Conservation (phyloP, 768 basidiomycete genomes). For the Mycena vulgaris region DNA sequence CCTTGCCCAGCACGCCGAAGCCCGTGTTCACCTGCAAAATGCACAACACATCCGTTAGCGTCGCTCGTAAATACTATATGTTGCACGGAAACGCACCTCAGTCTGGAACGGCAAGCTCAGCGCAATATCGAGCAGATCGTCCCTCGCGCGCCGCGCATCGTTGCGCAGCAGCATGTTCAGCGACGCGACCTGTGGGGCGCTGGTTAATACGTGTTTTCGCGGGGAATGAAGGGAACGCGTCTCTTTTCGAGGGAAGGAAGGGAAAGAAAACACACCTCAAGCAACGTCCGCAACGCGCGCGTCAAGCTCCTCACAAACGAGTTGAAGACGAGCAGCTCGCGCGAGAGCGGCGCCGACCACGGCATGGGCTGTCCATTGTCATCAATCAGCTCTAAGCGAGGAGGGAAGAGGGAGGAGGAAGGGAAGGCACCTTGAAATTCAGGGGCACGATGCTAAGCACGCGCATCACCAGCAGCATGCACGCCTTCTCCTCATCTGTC, state of each 20-base stretch:
- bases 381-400: not conserved
- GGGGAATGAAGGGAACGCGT: too few species aligned
- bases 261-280: conserved; percentile 70
- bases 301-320: conserved; percentile 95
- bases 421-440: conserved; percentile 85
- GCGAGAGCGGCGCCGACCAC: conserved; percentile 97
- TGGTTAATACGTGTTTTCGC: too few species aligned
- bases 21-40: conserved; percentile 78
- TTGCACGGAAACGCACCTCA: conserved; percentile 73
- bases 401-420: not conserved
- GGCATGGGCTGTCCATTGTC: conserved; percentile 75
- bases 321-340: conserved; percentile 98
- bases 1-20: conserved; percentile 97
- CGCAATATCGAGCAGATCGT: conserved; percentile 93
- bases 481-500: conserved; percentile 92
- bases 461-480: conserved; percentile 97
- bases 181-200: conserved; percentile 65
- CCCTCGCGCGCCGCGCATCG: conserved; percentile 89
- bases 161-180: conserved; percentile 94
- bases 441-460: conserved; percentile 96
- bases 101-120: conserved; percentile 94
- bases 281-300: conserved; percentile 88
- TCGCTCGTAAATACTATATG: too few species aligned
- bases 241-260: too few species aligned
- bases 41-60: not conserved